A percentile compares a stretch with the other conserved stretches of the same genome.
Conservation (phyloP, 805 yeast genomes). For the Blastobotrys parvus region DNA sequence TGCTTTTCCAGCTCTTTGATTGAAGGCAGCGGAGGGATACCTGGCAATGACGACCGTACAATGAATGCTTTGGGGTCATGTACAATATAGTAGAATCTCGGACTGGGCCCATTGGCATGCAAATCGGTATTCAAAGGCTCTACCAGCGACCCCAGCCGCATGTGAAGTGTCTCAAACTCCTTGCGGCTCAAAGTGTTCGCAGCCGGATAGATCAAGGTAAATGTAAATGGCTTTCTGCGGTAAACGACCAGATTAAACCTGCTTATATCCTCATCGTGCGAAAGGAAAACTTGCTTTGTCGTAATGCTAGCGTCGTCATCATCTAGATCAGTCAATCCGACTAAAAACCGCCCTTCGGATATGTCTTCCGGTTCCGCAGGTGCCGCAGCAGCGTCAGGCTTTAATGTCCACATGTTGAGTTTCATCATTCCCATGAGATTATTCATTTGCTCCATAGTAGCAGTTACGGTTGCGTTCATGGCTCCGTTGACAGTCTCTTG, state of each 20-base stretch:
- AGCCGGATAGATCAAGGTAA: constrained; percentile 14
- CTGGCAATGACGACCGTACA: constrained; percentile 18
- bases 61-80: constrained; percentile 8
- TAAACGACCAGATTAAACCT: constrained; percentile 16
- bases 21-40: constrained; percentile 14
- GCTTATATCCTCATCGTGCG: not conserved
- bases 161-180: constrained; percentile 16
- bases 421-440: constrained; percentile 9
- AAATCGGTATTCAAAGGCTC: constrained; percentile 21
- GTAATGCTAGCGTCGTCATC: not conserved
- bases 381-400: not conserved
- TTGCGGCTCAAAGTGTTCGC: not conserved
- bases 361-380: not conserved
- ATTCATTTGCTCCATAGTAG: constrained; percentile 9
- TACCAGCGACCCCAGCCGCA: constrained; percentile 18
- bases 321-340: not conserved
- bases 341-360: not conserved
- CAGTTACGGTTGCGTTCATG: constrained; percentile 4
- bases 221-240: constrained; percentile 19
- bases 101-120: constrained; percentile 2
- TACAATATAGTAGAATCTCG: constrained; percentile 18
- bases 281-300: constrained; percentile 6
- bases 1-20: constrained; percentile 7
- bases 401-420: constrained; percentile 2
- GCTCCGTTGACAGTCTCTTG: not conserved